Evolutionary conservation across 495 filamentous ascomycete genomes (phyloP), one percentile per base, ranked within the genome.

Genomic region (Penicillium roqueforti): DNA sequence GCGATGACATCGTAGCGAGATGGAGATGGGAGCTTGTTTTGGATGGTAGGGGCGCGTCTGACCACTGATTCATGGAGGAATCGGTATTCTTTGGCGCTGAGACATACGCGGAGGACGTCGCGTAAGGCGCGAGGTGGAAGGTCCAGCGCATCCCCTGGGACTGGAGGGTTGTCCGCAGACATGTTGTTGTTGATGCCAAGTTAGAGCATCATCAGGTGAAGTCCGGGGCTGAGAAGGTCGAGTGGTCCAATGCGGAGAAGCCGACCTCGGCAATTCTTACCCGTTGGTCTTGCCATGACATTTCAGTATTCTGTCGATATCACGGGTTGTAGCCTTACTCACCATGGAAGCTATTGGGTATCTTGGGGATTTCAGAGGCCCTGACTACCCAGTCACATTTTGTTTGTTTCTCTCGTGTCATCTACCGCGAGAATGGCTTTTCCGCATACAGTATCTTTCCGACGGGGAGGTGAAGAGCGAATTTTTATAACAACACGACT

Each of bases 21-120:
- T 4, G 82, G 81, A n/a, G 72, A 63, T 18, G 86, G 86, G 11
- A 87, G 75, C 36, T 81, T 80, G 60, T 72, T 80, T 56, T 82
- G 79, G 4, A 90, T 46, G 1, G 68, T 62, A 14, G 80, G 76
- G 8, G 85, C 82, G 34, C 85, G 84, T 56, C 85, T 88, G 50
- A 87, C 78, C 31, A 90, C 80, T 59, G 88, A 86, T 62, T 84
- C 83, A 69, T 95, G 88, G 20, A 96, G 81, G 3, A 84, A 75
- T 56, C 86, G 81, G 71, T 96, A 95, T 65, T 96, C 91, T 68
- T 85, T 83, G 41, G 87, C 84, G 68, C 86, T 91, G 41, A 96
- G 80, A 52, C 85, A 89, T 69, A 93, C 86, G 57, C 90, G 83
- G 48, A 95, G 78, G 37, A 87, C 84, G 69, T 90, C 91, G 69